Evolutionary conservation across 495 filamentous ascomycete genomes (phyloP), one percentile per base, ranked within the genome.

Genomic region (Lentithecium fluviatile): DNA sequence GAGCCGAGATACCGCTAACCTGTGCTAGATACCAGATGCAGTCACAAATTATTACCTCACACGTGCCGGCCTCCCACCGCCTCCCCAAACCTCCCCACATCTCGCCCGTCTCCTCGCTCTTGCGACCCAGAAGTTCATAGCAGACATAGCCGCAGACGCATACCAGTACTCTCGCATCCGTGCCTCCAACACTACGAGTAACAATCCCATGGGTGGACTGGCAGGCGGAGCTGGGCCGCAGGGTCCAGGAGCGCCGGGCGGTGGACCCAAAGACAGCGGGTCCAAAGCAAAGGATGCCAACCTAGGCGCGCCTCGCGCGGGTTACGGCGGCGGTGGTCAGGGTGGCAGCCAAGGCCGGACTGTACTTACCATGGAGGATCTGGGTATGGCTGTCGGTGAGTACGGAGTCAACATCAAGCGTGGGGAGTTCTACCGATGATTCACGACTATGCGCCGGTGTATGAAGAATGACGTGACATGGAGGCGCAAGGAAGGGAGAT

Each of bases 31-130:
- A 64, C 94, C 94, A 47, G 94, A 98, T 74, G 94, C 94, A 11
- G 93, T 98, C 29, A 97, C 91, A 66, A 86, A 94, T 69, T 96
- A 97, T 81, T 97, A 97, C 80, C 90, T 97, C 75, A 93, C 92
- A 15, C 86, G 94, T 66, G 90, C 91, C 69, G 94, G 94, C 53
- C 88, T 97, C 10, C 91, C 92, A 17, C 91, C 94, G 4, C 88
- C 90, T 19, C 89, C 89, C 19, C 82, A 88, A 68, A 95, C 91
- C 8, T 88, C 95, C 60, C 85, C 85, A 25, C 89, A 88, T 51
- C 87, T 98, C 20, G 88, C 92, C 7, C 90, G 95, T 23, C 87
- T 98, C 13, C 88, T 98, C 55, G 91, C 93, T 0, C 87, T 98
- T 21, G 94, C 94, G 1, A 95, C 94, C 0, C 95, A 97, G 69